Base-by-base conservation (phyloP, 1,139 yeast species). In the Blastobotrys raffinosifermentans region DNA sequence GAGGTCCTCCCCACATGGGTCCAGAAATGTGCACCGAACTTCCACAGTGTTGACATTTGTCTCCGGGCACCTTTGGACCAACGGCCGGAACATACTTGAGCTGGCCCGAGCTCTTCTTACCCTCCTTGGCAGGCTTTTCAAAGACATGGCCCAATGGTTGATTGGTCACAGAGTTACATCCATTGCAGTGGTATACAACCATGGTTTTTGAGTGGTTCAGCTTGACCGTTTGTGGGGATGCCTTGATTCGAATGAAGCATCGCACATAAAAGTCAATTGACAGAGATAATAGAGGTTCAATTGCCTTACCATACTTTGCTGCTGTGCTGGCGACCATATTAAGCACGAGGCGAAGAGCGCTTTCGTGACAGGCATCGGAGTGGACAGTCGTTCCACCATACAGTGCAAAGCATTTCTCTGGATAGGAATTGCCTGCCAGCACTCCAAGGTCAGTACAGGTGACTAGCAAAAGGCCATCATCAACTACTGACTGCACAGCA, bases 371-470 rank as follows among this genome's bases (percentile, higher is more conserved):
- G 26, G 89, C 77, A 54, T 85, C 96, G 26, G 77, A 72, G 55
- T 85, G 77, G 52, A 80, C 67, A 29, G 89, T 80, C 39, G 78
- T 80, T 15, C 98, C 98, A n/a, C 98, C 98, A 57, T 91, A 91
- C 21, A 84, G 69, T 0, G 96, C 87, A 66, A 79, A 91, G 60
- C 97, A 91, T 60, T 91, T 91, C 53, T 91, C 99, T 0, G 97
- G 97, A 59, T 89, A 89, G 11, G 95, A 93, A 46, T 82, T 80
- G 4, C 98, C 98, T 0, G 97, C 98, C 38, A 91, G 69, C 1
- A 91, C 96, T 0, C 95, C 94, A 14, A 94, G 73, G 64, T 91
- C 99, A 0, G 99, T 91, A 60, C 98, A 93, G 0, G 99, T 91
- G 5, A 91, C 91, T 34, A 89, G 65, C 49, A 91, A 62, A 34